Conservation (phyloP, 2,329 filamentous ascomycete genomes). For the Dothideomycetes sp. region DNA sequence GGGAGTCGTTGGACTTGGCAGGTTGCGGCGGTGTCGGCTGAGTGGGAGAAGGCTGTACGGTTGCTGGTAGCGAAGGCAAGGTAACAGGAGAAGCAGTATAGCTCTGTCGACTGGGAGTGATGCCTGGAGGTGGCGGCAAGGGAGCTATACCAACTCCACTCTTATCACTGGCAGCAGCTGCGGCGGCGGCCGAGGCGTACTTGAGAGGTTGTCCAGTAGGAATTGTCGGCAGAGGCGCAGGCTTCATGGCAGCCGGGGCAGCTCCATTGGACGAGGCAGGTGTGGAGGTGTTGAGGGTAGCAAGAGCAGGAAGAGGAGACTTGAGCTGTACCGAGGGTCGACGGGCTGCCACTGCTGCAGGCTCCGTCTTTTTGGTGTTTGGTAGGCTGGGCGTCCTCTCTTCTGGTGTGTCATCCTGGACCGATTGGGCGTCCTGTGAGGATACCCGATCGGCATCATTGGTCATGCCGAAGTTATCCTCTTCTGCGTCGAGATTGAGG, state of each 20-base stretch:
- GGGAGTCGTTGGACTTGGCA: constrained; percentile 15
- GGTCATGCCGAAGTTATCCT: constrained; percentile 72
- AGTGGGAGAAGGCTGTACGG: constrained; percentile 24
- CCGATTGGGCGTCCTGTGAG: constrained; percentile 89
- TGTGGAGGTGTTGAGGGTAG: constrained; percentile 71
- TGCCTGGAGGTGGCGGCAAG: constrained; percentile 75
- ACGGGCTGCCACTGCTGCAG: constrained; percentile 44
- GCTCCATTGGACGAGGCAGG: constrained; percentile 50
- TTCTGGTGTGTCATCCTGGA: constrained; percentile 75
- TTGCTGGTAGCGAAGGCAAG: constrained; percentile 36
- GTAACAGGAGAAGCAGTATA: constrained; percentile 48
- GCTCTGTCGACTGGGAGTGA: constrained; percentile 38
- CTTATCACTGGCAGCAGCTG: constrained; percentile 82
- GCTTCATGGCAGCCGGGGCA: constrained; percentile 66
- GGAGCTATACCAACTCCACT: constrained; percentile 84
- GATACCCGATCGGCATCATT: constrained; percentile 76
- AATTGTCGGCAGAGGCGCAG: constrained; percentile 73
- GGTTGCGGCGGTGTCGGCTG: constrained; percentile 15
- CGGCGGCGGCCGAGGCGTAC: constrained; percentile 91
- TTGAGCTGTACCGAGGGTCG: constrained; percentile 84
- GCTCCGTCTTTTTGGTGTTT: constrained; percentile 34
- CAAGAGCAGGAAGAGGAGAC: constrained; percentile 83
- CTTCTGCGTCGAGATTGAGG: constrained; percentile 82
- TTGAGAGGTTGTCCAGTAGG: constrained; percentile 84
- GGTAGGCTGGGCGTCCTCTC: constrained; percentile 15